phyloP scores from a whole-genome alignment of 2,329 filamentous ascomycete species.

The Bimuria novae-zelandiae region DNA sequence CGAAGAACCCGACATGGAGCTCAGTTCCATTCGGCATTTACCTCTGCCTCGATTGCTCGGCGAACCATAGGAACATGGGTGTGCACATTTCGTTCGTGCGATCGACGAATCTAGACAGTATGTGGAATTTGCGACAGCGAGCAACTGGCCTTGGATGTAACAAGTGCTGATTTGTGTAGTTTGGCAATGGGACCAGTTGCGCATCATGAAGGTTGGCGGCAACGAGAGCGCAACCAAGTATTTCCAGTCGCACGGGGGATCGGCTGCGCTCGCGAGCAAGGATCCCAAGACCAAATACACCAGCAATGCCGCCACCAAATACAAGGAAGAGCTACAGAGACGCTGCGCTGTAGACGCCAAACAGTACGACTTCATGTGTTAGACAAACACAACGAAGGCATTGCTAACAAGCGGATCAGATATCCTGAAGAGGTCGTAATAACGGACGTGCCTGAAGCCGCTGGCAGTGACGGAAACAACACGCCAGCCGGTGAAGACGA shows the following conservation, averaged over 20 bases:
- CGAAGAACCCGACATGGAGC: conserved; percentile 98
- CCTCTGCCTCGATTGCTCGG: conserved; percentile 95
- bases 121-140: conserved; percentile 40
- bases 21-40: conserved; percentile 98
- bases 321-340: conserved; percentile 94
- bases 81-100: conserved; percentile 99
- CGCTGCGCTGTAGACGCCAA: conserved; percentile 81
- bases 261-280: conserved; percentile 92
- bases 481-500: conserved; percentile 87
- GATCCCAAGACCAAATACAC: conserved; percentile 97
- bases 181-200: conserved; percentile 99
- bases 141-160: conserved; percentile 54
- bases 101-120: conserved; percentile 98
- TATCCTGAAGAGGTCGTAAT: conserved; percentile 85
- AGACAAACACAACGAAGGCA: background rate
- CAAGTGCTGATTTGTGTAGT: conserved; percentile 45
- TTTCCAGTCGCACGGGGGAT: conserved; percentile 95
- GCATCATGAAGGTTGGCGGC: conserved; percentile 96
- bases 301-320: conserved; percentile 89
- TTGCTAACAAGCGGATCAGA: conserved; percentile 52
- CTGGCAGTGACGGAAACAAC: conserved; percentile 64
- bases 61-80: conserved; percentile 95
- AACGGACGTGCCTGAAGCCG: conserved; percentile 67
- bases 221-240: conserved; percentile 98
- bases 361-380: conserved; percentile 64